These are phyloP conservation scores for Phytophthora pluvialis DNA, from an alignment of 352 stramenopile species.

Conservation along the genomic window DNA sequence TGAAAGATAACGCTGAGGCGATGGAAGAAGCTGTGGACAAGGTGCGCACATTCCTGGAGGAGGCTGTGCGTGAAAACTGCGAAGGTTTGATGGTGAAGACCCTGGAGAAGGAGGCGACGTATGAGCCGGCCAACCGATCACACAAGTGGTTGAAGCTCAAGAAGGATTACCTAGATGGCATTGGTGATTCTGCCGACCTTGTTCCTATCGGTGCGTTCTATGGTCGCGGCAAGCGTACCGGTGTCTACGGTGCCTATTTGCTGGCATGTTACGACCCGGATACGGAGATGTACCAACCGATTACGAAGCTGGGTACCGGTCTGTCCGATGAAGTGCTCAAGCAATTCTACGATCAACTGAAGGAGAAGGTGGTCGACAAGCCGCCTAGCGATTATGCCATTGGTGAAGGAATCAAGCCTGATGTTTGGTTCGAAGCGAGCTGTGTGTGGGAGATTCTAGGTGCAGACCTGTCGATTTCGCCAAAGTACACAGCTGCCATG, in stretches of 20 bases:
- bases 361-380: conserved; percentile 81
- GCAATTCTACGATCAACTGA: conserved; percentile 85
- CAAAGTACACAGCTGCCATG: conserved; percentile 97
- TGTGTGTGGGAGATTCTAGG: conserved; percentile 99
- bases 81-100: conserved; percentile 99
- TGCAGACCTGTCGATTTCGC: conserved; percentile 98
- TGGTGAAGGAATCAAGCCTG: conserved; percentile 87
- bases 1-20: conserved; percentile 86
- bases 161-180: conserved; percentile 99
- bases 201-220: conserved; percentile 99
- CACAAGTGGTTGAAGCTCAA: conserved; percentile 99
- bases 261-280: conserved; percentile 98
- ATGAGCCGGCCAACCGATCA: conserved; percentile 97
- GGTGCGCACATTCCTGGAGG: conserved; percentile 95
- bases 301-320: conserved; percentile 99
- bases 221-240: conserved; percentile 95
- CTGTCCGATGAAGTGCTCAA: conserved; percentile 99
- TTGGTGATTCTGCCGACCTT: conserved; percentile 98
- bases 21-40: conserved; percentile 87
- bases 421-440: conserved; percentile 96
- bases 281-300: conserved; percentile 97
- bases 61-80: conserved; percentile 93
- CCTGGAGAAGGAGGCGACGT: conserved; percentile 95
- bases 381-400: conserved; percentile 94
- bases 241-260: conserved; percentile 98